Evolutionary conservation across 1,284 basidiomycete species (phyloP).

Genomic region (Microbotryum saponariae): DNA sequence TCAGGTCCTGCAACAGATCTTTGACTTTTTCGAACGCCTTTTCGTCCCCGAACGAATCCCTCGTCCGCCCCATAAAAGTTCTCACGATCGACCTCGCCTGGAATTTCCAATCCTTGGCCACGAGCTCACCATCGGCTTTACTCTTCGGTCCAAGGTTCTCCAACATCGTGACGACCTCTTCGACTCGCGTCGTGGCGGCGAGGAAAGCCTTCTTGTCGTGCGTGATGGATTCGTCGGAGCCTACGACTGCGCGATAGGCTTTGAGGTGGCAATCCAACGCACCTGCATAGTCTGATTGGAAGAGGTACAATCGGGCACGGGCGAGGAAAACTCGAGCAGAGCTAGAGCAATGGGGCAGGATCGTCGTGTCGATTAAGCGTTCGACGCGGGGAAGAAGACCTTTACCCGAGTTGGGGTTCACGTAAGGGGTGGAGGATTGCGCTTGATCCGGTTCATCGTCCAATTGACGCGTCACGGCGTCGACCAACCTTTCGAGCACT

Average conservation of each 20-base stretch:
- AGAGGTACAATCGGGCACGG: conserved; percentile 68
- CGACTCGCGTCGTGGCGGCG: conserved; percentile 66
- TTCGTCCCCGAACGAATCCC: conserved; percentile 72
- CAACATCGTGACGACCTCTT: conserved; percentile 73
- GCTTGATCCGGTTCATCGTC: conserved; percentile 34
- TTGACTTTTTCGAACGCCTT: conserved; percentile 68
- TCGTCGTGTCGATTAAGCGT: conserved; percentile 61
- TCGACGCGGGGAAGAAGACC: conserved; percentile 58
- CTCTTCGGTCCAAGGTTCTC: conserved; percentile 66
- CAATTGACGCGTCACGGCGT: conserved; percentile 59
- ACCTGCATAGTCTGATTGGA: conserved; percentile 52
- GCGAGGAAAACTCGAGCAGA: conserved; percentile 69
- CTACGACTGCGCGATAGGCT: conserved; percentile 67
- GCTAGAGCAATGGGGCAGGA: conserved; percentile 65
- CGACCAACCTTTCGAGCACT: conserved; percentile 77
- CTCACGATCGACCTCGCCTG: conserved; percentile 81
- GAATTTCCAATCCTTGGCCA: conserved; percentile 60
- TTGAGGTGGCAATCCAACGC: conserved; percentile 73
- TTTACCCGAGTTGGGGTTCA: conserved; percentile 56
- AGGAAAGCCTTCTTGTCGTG: conserved; percentile 59
- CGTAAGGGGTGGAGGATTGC: conserved; percentile 1
- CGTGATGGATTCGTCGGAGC: conserved; percentile 57
- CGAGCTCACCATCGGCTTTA: conserved; percentile 39
- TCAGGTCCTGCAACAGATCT: conserved; percentile 47
- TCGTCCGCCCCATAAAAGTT: conserved; percentile 69